These are phyloP conservation scores for Pyropia haitanensis DNA, from an alignment of 23 red algal genomes.

Conservation along the genomic window DNA sequence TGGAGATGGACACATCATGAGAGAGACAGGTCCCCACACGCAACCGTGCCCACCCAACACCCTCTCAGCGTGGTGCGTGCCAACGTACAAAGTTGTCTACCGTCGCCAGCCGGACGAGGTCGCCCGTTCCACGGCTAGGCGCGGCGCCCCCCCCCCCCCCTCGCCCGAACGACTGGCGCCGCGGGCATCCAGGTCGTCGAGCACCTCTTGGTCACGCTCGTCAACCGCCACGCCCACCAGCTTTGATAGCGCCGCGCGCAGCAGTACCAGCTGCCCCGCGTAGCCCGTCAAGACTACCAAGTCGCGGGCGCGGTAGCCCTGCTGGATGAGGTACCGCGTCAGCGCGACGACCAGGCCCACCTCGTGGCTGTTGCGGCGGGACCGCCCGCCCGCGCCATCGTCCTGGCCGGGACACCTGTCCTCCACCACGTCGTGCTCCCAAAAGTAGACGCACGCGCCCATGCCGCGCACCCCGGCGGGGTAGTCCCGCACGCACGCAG, in stretches of 20 bases:
- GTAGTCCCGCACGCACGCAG: neutral
- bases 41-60: too few relatives aligned
- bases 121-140: neutral
- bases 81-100: slow-evolving; percentile 29
- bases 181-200: neutral
- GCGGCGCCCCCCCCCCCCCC: neutral
- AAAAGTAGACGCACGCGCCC: neutral
- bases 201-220: slow-evolving; percentile 20
- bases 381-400: neutral
- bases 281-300: slow-evolving; percentile 35
- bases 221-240: slow-evolving; percentile 12
- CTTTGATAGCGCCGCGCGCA: neutral
- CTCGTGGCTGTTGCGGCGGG: slow-evolving; percentile 30
- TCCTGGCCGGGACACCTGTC: neutral
- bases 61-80: too few relatives aligned
- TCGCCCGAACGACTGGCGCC: neutral
- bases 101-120: slow-evolving; percentile 19
- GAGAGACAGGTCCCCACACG: too few relatives aligned
- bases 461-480: neutral
- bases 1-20: too few relatives aligned
- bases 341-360: slow-evolving; percentile 15
- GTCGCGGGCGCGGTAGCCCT: slow-evolving; percentile 19
- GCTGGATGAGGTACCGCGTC: slow-evolving; percentile 20
- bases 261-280: slow-evolving; percentile 26
- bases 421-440: slow-evolving; percentile 8